Evolutionary conservation across 345 rosid species (phyloP), one percentile per base, ranked within the genome.

Genomic region (Eutrema heterophyllum): DNA sequence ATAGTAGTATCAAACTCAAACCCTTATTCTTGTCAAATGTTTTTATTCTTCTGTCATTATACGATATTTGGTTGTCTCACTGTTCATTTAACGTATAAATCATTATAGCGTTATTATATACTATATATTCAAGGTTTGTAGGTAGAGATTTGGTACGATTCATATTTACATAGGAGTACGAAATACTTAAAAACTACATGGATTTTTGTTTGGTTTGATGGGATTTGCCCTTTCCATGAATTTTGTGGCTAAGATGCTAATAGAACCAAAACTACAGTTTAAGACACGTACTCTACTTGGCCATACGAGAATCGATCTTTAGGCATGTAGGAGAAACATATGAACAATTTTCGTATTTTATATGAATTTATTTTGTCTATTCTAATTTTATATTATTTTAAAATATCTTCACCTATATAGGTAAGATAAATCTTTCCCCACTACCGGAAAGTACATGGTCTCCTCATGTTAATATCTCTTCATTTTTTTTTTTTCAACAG

Each of bases 271-370:
- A 38, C 50, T 55, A 54, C 58, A 65, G 71, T 73, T 27, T 12
- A 46, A 45, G 32, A 45, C 65, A 73, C 65, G n/a, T n/a, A 35
- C 71, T 64, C 78, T 53, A 74, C 73, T 75, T 59, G 73, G 62
- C 62, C 44, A 39, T 14, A 50, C 32, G 36, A 51, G 73, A 51
- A 67, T 60, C 55, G 6, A 41, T 67, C 9, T 41, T 21, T 41
- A 51, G 5, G 33, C 27, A 59, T 58, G 10, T 38, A 58, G 29
- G 45, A 38, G 46, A 58, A 60, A 58, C 26, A 24, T 56, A 56
- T 15, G 24, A 56, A 64, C n/a, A 26, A 8, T 13, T 54, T n/a
- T 15, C 14, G 15, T n/a, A 36, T 36, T 18, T 30, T 16, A 72
- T 21, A 41, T 52, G 8, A 24, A 21, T 27, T 43, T 66, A 33